Evolutionary conservation across 441 rosid species (phyloP), one percentile per base, ranked within the genome.

Genomic region (Pelargonium australe): DNA sequence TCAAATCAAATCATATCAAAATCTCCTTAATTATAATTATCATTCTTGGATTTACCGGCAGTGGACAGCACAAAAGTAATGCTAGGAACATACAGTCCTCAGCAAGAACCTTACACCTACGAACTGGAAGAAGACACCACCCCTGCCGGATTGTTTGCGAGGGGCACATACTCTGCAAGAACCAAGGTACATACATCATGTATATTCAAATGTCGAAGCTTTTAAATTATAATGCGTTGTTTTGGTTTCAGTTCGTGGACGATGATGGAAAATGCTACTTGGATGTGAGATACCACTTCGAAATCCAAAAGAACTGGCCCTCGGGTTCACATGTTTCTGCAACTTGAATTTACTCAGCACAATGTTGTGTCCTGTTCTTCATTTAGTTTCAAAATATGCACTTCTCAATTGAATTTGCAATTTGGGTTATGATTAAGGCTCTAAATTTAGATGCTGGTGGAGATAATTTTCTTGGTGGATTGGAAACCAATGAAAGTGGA

Each of bases 11-110:
- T n/a, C n/a, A n/a, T n/a, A n/a, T n/a, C n/a, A n/a, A n/a, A n/a
- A 23, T 23, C 25, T 23, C 25, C 25, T 23, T 23, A 23, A 23
- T 23, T 23, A 23, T 23, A 23, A 23, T 23, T 23, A 23, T 23
- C 25, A 23, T 45, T 70, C 14, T 23, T 44, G 25, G 14, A n/a
- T 1, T 60, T 55, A 63, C 66, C 68, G 65, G 31, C 70, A 85
- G 89, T 85, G 72, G 87, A 83, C 67, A 83, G 78, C 67, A 75
- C 79, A 2, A 85, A 85, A 66, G 74, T 66, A 76, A 78, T 83
- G 89, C 66, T 83, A 49, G 89, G 89, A 6, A 81, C 84, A 1
- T 85, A 78, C 73, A 80, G 83, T 72, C 87, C 89, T 14, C 83
- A 82, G 66, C 73, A 78, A 68, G 84, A 83, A 40, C 80, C 85